Conservation (phyloP, 495 filamentous ascomycete genomes). For the Penicilliopsis zonata region DNA sequence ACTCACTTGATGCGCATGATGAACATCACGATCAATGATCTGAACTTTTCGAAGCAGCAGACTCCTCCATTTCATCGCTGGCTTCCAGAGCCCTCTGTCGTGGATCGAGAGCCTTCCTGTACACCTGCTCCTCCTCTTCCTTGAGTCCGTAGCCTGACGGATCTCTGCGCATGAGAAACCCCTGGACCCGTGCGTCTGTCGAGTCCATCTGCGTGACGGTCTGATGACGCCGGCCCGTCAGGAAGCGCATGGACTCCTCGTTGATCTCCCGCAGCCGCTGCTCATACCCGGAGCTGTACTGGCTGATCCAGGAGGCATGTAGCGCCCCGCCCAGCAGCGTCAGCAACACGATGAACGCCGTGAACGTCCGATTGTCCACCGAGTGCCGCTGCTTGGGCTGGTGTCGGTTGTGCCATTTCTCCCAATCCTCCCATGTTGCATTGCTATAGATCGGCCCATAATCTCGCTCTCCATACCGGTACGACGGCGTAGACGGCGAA, state of each 20-base stretch:
- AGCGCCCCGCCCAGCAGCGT: conserved; percentile 52
- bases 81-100: too few relatives aligned
- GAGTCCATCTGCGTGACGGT: conserved; percentile 32
- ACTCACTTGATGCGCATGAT: too few relatives aligned
- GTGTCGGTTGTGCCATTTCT: conserved; percentile 61
- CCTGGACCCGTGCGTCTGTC: conserved; percentile 51
- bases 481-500: conserved; percentile 5
- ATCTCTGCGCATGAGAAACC: conserved; percentile 62
- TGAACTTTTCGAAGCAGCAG: too few relatives aligned
- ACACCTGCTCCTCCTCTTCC: conserved; percentile 26
- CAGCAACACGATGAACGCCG: conserved; percentile 51
- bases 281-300: conserved; percentile 41
- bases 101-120: conserved; percentile 20
- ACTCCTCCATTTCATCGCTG: too few relatives aligned
- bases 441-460: conserved; percentile 53
- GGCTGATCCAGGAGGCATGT: conserved; percentile 55
- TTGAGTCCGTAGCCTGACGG: conserved; percentile 34
- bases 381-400: conserved; percentile 50
- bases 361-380: conserved; percentile 62
- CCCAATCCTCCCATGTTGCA: conserved; percentile 99
- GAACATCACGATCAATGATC: too few relatives aligned
- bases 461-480: conserved; percentile 10
- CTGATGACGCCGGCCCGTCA: conserved; percentile 43
- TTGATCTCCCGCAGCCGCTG: conserved; percentile 52
- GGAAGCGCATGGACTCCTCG: conserved; percentile 45